Base-by-base conservation (phyloP, 2,329 filamentous ascomycete genomes). In the Xylaria sp. region DNA sequence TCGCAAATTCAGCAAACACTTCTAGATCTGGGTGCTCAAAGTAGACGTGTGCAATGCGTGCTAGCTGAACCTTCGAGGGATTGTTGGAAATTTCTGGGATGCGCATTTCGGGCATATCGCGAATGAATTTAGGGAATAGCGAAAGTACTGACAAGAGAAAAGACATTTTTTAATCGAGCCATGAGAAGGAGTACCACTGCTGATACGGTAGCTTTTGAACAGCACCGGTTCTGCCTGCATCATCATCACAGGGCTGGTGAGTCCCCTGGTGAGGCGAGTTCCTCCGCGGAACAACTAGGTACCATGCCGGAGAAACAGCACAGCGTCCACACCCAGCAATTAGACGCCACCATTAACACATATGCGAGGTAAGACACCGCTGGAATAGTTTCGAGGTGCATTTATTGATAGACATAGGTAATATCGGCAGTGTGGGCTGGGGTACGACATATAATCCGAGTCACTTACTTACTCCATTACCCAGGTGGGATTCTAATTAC, bases 21-120 rank as follows among this genome's bases (percentile, higher is more conserved):
- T 75, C 74, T 9, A 79, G 59, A 62, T 78, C 70, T 1, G 73
- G 75, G 64, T 80, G 76, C 39, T 76, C 73, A 52, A 74, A 74
- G 51, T 72, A 74, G 58, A 75, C 74, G 52, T 75, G 72, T 12
- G 63, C 60, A 41, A 73, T 63, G 18, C 73, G 67, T 32, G 63
- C 68, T 3, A 75, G 68, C 60, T 73, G 72, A 34, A 73, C 62
- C 54, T 73, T 79, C 50, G 70, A 68, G 10, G 73, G 66, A 57
- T 72, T 65, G 62, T 74, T 74, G 20, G 64, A 37, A 44, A 72
- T 71, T 4, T 69, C 63, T 7, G 71, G 71, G 59, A 74, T 73
- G 41, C 68, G 73, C 72, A 74, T 74, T 51, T 69, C 52, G 56
- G 70, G 64, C 69, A 73, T 66, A 34, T 70, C 65, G 20, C 65